Evolutionary conservation across 2,329 filamentous ascomycete genomes (phyloP), one percentile per base, ranked within the genome.

Genomic region (Alternaria arborescens): DNA sequence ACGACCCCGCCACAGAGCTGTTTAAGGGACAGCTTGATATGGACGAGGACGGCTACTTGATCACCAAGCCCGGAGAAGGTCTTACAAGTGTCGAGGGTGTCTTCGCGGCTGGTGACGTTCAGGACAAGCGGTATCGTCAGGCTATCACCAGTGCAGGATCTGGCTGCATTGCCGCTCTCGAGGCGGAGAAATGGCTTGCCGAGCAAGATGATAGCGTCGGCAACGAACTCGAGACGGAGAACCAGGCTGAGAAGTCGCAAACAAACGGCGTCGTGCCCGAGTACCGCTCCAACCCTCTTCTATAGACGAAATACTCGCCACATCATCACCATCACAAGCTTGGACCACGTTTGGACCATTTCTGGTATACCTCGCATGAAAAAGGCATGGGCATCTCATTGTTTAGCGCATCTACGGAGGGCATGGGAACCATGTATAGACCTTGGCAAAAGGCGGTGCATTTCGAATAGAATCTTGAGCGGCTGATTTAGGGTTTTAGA

Each of bases 71-170:
- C 4, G 96, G 95, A 58, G 94, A 93, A 46, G 93, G 93, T 60
- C 85, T 91, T 75, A 99, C 95, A 48, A 97, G 88, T 80, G 81
- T 97, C 6, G 88, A 93, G 77, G 95, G 95, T 78, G 93, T 99
- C 20, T 99, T 97, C 77, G 95, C 95, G 38, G 95, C 94, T 10
- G 95, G 95, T 66, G 95, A 99, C 78, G 96, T 99, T 10, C 95
- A 99, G 84, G 96, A 99, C 79, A 99, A 98, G 89, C 89, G 90
- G 77, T 99, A 99, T 81, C 88, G 95, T 78, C 95, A 99, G 84
- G 95, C 95, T 47, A 96, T 99, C 69, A 99, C 95, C 67, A 97
- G 94, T 82, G 95, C 95, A 71, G 92, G 94, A 62, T 93, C 94
- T 62, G 95, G 95, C 66, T 99, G 95, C 81, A 90, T 97, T 83